Evolutionary conservation across 257 asterid genomes (phyloP).

Genomic region (Galeopsis tetrahit): DNA sequence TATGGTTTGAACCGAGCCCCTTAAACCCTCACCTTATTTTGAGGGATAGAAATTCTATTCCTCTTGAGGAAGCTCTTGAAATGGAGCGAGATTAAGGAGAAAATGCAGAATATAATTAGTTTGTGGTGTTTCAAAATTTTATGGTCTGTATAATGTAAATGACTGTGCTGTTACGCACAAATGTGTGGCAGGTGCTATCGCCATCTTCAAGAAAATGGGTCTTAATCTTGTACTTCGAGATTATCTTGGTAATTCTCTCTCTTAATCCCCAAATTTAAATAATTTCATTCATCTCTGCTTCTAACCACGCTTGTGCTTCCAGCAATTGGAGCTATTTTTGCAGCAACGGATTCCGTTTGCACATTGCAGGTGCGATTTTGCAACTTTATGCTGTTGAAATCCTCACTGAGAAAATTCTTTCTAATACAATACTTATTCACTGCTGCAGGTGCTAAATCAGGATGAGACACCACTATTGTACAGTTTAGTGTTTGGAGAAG

Average conservation of each 20-base stretch:
- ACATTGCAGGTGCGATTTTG: slow-evolving; percentile 59
- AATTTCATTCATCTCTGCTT: slow-evolving; percentile 21
- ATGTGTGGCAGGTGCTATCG: slow-evolving; percentile 67
- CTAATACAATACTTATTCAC: slow-evolving; percentile 21
- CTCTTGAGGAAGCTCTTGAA: slow-evolving; percentile 14
- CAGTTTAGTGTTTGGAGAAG: slow-evolving; percentile 77
- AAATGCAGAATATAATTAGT: not conserved
- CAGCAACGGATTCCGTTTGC: slow-evolving; percentile 79
- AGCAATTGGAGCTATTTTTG: slow-evolving; percentile 78
- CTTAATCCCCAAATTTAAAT: not conserved
- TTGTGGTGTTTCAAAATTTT: not conserved
- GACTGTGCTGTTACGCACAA: slow-evolving; percentile 21
- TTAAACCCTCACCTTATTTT: slow-evolving; percentile 2
- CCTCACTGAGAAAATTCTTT: not conserved
- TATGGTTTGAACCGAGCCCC: slow-evolving; percentile 29
- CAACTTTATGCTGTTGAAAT: slow-evolving; percentile 21
- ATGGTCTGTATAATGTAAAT: slow-evolving; percentile 20
- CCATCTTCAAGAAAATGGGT: slow-evolving; percentile 62
- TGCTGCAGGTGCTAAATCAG: slow-evolving; percentile 60
- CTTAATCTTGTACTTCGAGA: slow-evolving; percentile 82
- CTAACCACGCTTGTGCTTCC: slow-evolving; percentile 33
- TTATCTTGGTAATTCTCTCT: slow-evolving; percentile 64
- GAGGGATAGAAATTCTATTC: slow-evolving; percentile 12
- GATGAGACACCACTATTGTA: slow-evolving; percentile 69
- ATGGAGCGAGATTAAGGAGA: not conserved